Conservation (phyloP, 441 rosid species). For the Adansonia gregorii region DNA sequence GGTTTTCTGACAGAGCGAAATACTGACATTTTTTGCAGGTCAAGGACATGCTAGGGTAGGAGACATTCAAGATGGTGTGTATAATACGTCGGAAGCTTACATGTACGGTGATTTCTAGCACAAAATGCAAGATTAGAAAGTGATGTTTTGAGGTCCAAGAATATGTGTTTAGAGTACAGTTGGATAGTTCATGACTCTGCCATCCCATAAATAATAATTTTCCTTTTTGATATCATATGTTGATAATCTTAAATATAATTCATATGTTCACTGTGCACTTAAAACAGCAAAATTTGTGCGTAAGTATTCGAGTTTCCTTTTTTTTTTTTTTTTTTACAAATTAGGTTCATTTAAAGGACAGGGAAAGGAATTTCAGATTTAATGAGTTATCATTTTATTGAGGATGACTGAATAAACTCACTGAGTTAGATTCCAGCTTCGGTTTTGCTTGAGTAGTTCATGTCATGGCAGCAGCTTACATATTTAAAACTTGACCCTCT, state of each 20-base stretch:
- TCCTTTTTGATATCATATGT: conserved; percentile 8
- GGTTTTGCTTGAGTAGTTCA: no score
- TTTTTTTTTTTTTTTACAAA: no score
- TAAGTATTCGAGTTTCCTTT: no score
- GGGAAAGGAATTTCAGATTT: no score
- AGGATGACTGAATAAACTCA: no score
- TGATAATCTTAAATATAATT: conserved; percentile 31
- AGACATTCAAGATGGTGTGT: conserved; percentile 14
- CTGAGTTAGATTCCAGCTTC: no score
- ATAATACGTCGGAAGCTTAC: conserved; percentile 28
- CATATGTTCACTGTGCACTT: conserved; percentile 21
- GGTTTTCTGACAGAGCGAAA: conserved; percentile 4
- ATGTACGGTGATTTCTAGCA: conserved; percentile 43
- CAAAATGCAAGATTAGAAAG: conserved; percentile 37
- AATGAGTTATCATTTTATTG: no score
- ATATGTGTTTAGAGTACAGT: conserved; percentile 25
- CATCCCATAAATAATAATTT: conserved; percentile 16
- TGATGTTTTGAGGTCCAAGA: conserved; percentile 29
- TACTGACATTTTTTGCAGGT: conserved; percentile 37
- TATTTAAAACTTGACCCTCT: no score
- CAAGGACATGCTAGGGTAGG: conserved; percentile 20
- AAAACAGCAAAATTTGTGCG: background rate
- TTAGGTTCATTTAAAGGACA: no score
- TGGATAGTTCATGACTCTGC: conserved; percentile 32
- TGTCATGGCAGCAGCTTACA: no score